Base-by-base conservation (phyloP, 352 stramenopile species). In the Phytophthora foliorum region DNA sequence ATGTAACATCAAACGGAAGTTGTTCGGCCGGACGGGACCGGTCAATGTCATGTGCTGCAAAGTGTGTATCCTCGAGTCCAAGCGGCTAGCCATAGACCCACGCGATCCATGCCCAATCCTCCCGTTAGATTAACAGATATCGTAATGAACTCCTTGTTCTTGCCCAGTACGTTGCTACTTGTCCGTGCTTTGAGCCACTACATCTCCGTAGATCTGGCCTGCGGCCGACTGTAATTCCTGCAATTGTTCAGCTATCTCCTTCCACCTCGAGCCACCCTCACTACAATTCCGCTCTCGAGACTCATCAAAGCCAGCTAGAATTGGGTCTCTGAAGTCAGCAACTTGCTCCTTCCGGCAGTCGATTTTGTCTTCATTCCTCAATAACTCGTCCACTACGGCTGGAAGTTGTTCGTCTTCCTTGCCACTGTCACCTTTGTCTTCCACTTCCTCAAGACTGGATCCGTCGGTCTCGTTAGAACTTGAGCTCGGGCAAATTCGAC, bases 51-150 rank as follows among this genome's bases (percentile, higher is more conserved):
- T 57, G 14, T 83, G 75, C 62, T 86, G 78, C 45, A 83, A 77
- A 57, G 17, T 71, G 2, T 86, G 78, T 52, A 78, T 86, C 21
- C 45, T 84, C 31, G 69, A 69, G 14, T 71, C 72, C 17, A 83
- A 79, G 22, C 46, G 66, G 0, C 29, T 84, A 4, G 25, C 22
- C 14, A 72, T 86, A 38, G 72, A 86, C 27, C 72, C 78, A 3
- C 63, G 75, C 8, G 73, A 80, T 14, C 72, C 72, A 25, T 84
- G 74, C 17, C 78, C 78, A 22, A 74, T 86, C 42, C 48, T 77
- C 24, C 41, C 19, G 29, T 19, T 44, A 24, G 11, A 13, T 2
- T 27, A 25, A 1, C 19, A 32, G 29, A n/a, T 57, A 57, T 57
- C 34, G 50, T 57, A 57, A 19, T 31, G 25, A 44, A 57, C n/a